Conservation (phyloP, 148 eudicot genomes). For the Beta vulgaris region DNA sequence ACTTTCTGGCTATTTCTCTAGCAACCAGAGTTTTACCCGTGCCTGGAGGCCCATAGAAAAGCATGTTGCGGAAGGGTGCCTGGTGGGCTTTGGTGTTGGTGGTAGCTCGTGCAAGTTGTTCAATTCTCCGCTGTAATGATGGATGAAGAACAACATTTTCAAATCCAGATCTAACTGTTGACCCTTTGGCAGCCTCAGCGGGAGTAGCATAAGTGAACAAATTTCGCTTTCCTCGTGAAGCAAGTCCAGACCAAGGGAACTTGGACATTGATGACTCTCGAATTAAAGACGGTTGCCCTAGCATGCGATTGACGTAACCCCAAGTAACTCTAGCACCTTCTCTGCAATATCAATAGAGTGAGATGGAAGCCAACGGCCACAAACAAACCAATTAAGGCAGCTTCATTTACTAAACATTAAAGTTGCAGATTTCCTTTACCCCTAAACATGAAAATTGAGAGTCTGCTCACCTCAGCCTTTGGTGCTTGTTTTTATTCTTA, state of each 20-base stretch:
- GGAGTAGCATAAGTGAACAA: conserved; percentile 41
- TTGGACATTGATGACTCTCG: conserved; percentile 94
- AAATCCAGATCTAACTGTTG: conserved; percentile 50
- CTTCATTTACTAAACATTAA: background rate
- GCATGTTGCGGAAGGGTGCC: conserved; percentile 96
- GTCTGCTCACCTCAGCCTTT: background rate
- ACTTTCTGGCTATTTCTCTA: conserved; percentile 87
- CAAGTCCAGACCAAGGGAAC: conserved; percentile 63
- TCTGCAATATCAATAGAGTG: conserved; percentile 39
- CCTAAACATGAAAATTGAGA: background rate
- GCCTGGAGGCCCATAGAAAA: conserved; percentile 99
- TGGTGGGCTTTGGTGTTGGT: conserved; percentile 86
- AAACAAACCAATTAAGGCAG: background rate
- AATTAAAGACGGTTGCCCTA: conserved; percentile 94
- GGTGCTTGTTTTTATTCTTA: background rate
- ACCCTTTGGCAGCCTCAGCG: conserved; percentile 36
- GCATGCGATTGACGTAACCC: conserved; percentile 90
- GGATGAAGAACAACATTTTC: conserved; percentile 82
- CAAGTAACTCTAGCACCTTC: conserved; percentile 95
- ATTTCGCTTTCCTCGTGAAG: conserved; percentile 47
- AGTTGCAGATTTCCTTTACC: background rate
- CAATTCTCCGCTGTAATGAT: conserved; percentile 75
- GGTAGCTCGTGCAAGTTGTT: conserved; percentile 93
- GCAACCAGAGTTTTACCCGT: conserved; percentile 99
- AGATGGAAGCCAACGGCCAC: background rate